Evolutionary conservation across 2,329 filamentous ascomycete genomes (phyloP), one percentile per base, ranked within the genome.

Genomic region (Scedosporium minutisporum): DNA sequence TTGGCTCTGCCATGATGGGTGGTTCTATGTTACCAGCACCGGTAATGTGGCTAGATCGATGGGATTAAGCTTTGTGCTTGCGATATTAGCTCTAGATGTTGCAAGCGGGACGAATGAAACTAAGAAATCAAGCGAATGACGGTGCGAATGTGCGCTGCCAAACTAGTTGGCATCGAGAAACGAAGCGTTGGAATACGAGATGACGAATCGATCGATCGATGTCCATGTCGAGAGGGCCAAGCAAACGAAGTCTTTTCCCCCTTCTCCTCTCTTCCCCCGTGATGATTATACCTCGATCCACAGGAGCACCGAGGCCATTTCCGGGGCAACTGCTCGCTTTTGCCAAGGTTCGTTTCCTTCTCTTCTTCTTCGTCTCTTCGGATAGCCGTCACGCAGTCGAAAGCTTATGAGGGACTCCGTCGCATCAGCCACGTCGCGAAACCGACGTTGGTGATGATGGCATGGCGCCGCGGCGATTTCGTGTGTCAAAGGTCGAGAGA

Each of bases 1-100:
- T 71, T 70, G 74, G 72, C 72, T 76, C 75, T 71, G 75, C 76
- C 77, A 80, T 80, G 66, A 73, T 73, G 74, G 68, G 73, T 73
- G 74, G 71, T 72, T 76, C 74, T 61, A 33, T 48, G 14, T 14
- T 48, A 12, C 33, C 25, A 51, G 58, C 42, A 27, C 18, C 42
- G 48, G 51, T n/a, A 38, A 42, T 18, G 51, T 55, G 51, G 51
- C 23, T 55, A 55, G 16, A 29, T 29, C 5, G 21, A 23, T 46
- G 38, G 51, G 18, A 38, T 55, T 46, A 38, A 46, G 53, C 60
- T 62, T 58, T 57, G 6, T 9, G 14, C 10, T 44, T 21, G 51
- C 18, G 16, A 33, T 18, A 46, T 57, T 58, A 58, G 51, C 60
- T 62, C 21, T 9, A 46, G n/a, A 33, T 53, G n/a, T 59, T 42